phyloP scores from a whole-genome alignment of 2,329 filamentous ascomycete species.

The Cordyceps cicadae region DNA sequence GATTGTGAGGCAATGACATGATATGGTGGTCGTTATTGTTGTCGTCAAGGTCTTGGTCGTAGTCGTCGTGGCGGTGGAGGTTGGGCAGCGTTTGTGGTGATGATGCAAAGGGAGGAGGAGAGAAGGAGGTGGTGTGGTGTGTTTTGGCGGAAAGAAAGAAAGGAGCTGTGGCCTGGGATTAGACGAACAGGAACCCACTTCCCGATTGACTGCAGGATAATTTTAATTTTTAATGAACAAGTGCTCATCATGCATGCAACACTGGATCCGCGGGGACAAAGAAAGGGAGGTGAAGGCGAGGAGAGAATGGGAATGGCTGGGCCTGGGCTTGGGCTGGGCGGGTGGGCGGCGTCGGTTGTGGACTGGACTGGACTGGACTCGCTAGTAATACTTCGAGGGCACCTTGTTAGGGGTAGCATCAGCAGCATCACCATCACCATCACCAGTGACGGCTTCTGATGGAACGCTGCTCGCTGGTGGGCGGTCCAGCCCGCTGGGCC shows the following conservation, averaged over 20 bases:
- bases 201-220: not conserved
- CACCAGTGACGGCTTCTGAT: not conserved
- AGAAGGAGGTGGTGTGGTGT: not conserved
- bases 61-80: not conserved
- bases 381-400: too few species aligned
- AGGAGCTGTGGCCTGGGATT: not conserved
- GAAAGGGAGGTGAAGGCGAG: not conserved
- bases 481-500: not conserved
- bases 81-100: conserved; percentile 4
- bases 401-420: too few species aligned
- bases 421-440: too few species aligned
- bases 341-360: too few species aligned
- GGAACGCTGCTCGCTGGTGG: not conserved
- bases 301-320: conserved; percentile 3
- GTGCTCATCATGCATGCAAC: not conserved
- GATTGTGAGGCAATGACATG: conserved; percentile 7
- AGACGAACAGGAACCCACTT: conserved; percentile 2
- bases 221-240: not conserved
- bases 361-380: too few species aligned
- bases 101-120: conserved; percentile 4
- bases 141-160: too few species aligned
- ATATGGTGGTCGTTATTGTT: not conserved
- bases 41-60: not conserved
- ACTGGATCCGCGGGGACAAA: not conserved
- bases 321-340: not conserved